Evolutionary conservation across 768 basidiomycete genomes (phyloP), one percentile per base, ranked within the genome.

Genomic region (Mycena galopus): DNA sequence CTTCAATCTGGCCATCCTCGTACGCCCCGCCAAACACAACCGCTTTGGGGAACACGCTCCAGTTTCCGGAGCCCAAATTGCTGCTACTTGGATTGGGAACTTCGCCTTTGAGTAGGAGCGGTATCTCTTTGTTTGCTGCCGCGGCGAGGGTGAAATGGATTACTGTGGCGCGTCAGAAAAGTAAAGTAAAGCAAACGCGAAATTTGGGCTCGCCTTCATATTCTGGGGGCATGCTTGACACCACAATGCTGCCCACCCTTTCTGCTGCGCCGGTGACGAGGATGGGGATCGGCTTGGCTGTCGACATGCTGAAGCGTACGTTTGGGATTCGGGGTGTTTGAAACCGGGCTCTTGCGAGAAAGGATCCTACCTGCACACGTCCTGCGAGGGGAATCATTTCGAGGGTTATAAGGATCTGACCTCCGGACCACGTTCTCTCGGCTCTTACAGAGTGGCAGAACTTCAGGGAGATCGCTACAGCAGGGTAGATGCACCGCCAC

Each of bases 61-160:
- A 55, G 53, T 55, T 30, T 7, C 53, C 53, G 53, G 53, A 55
- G 27, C 53, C 53, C 6, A 55, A 29, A 17, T 29, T 55, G 53
- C 53, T 55, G 53, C 53, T 55, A 29, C 53, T 55, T 27, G 53
- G 53, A 29, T n/a, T 55, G 29, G 53, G 53, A 14, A 55, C 53
- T 29, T 55, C 53, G 53, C 53, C 53, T 55, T 55, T 55, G 14
- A 55, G 53, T 16, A 55, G 53, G 53, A 55, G 53, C 29, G 53
- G 53, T 11, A 55, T 30, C 53, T 55, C 53, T 11, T 11, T 55
- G 16, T 12, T 29, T 12, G 53, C 27, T 11, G 27, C 12, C 5
- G 53, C 27, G 27, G 53, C 53, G 53, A 55, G 53, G 29, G 53
- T 55, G 53, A 55, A 55, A 17, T 55, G 53, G 53, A 55, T 55